A percentile compares a stretch with the other conserved stretches of the same genome.
These are phyloP conservation scores for Scutellaria barbata DNA, from an alignment of 257 asterid genomes.

Conservation along the genomic window DNA sequence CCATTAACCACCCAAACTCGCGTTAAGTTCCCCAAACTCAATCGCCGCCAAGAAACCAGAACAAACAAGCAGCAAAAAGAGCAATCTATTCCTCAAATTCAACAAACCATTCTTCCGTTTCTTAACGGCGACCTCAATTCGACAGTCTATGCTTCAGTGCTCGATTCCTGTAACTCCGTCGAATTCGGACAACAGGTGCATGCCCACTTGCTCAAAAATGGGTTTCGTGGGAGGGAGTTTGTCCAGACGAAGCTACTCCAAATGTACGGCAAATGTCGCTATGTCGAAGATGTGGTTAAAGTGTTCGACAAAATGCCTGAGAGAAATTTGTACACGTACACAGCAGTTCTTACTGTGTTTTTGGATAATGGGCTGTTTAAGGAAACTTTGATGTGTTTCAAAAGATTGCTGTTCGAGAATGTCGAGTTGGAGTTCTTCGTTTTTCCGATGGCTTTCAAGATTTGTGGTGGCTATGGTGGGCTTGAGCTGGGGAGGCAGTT, in stretches of 20 bases:
- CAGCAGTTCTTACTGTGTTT: conserved; percentile 50
- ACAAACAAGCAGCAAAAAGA: conserved; percentile 4
- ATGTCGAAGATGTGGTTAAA: conserved; percentile 37
- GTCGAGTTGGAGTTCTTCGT: conserved; percentile 70
- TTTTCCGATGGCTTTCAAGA: conserved; percentile 66
- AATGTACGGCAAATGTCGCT: conserved; percentile 55
- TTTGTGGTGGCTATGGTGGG: conserved; percentile 72
- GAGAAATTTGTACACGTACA: conserved; percentile 62
- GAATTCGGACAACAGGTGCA: conserved; percentile 62
- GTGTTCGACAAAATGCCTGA: conserved; percentile 73
- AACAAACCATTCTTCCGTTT: conserved; percentile 24
- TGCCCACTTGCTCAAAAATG: conserved; percentile 65
- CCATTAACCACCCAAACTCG: conserved; percentile 27
- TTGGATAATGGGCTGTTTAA: conserved; percentile 46
- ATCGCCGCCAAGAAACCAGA: conserved; percentile 2
- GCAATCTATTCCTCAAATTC: conserved; percentile 29
- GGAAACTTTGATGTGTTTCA: conserved; percentile 53
- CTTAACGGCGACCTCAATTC: conserved; percentile 45
- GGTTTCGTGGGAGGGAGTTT: conserved; percentile 63
- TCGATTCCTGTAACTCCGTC: conserved; percentile 58
- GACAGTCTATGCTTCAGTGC: conserved; percentile 55
- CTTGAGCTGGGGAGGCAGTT: conserved; percentile 67
- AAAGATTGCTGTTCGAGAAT: conserved; percentile 52
- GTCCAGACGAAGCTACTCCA: conserved; percentile 62
- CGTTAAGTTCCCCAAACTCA: conserved; percentile 17